Evolutionary conservation across 768 basidiomycete species (phyloP), one percentile per base, ranked within the genome.

Genomic region (Russula emetica): DNA sequence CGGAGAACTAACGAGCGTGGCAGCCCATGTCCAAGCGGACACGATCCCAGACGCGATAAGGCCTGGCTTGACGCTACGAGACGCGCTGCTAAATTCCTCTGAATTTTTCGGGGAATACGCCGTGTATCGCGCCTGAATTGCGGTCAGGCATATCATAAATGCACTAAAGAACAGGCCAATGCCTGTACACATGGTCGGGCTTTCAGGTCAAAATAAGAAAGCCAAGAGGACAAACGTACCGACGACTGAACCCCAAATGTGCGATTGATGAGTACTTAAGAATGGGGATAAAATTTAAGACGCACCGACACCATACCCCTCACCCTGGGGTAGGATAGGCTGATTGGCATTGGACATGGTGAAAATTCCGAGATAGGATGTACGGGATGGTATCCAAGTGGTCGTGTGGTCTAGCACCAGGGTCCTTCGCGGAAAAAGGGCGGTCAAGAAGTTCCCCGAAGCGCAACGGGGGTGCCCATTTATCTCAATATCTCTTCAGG

Each of bases 1-100:
- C 32, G 36, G n/a, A 40, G 20, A 50, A 49, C 72, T 22, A 61
- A 86, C 87, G 63, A 90, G 74, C 0, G 88, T 91, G 22, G 88
- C 90, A 3, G 88, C 88, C 82, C 87, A 90, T n/a, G 92, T 94
- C 92, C 93, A 95, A 0, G 94, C 92, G 22, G 86, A 88, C 24
- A 96, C 93, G 63, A 97, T 95, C 1, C 94, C 94, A 32, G 91
- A 85, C 0, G 94, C 93, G 63, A 97, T 94, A 51, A 98, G 79
- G 14, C 94, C 94, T 9, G 95, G 92, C 68, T 94, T 94, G 60
- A 96, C 83, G 61, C 86, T 87, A 36, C 91, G 80, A 1, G 88
- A 91, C 9, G 91, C 90, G 66, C 85, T 88, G 58, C 84, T 87
- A 69, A 92, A 92, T 71, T 92, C 90, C 73, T 94, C 92, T 0